Percentiles rank a stretch among this genome's conserved stretches.
phyloP scores from a whole-genome alignment of 2,329 filamentous ascomycete species.

The Talaromyces islandicus region DNA sequence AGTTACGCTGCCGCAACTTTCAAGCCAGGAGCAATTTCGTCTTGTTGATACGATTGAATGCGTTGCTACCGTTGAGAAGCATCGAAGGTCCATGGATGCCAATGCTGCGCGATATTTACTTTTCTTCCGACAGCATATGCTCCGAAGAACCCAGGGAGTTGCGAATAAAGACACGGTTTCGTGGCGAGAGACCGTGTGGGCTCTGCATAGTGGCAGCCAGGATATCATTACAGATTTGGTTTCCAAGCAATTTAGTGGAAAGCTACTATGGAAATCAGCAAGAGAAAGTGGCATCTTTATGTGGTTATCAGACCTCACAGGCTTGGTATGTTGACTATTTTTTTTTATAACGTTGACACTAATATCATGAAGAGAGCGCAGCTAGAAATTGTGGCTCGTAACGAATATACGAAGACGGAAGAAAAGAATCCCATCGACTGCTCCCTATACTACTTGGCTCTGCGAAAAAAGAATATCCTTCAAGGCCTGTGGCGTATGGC shows the following conservation, averaged over 20 bases:
- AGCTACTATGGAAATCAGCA: conserved; percentile 78
- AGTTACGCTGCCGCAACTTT: conserved; percentile 71
- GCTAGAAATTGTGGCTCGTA: conserved; percentile 85
- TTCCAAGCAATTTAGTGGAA: conserved; percentile 69
- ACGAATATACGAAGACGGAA: conserved; percentile 85
- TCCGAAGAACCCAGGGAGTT: conserved; percentile 60
- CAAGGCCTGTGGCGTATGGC: conserved; percentile 95
- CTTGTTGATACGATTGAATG: conserved; percentile 81
- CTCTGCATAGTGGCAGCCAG: conserved; percentile 54
- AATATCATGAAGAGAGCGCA: conserved; percentile 54
- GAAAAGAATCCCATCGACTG: conserved; percentile 87
- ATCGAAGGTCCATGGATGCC: conserved; percentile 82
- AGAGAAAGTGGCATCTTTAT: conserved; percentile 86
- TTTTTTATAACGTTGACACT: background rate
- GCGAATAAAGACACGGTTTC: conserved; percentile 54
- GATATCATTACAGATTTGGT: conserved; percentile 85
- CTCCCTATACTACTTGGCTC: conserved; percentile 82
- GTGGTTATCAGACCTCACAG: conserved; percentile 76
- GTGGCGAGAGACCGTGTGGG: conserved; percentile 48
- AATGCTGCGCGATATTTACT: conserved; percentile 84
- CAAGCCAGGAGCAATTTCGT: conserved; percentile 79
- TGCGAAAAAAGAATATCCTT: conserved; percentile 84
- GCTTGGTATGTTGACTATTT: conserved; percentile 55
- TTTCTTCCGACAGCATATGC: conserved; percentile 75
- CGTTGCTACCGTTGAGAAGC: conserved; percentile 74